These are phyloP conservation scores for Conticribra weissflogii DNA, from an alignment of 108 stramenopile species.

Conservation along the genomic window DNA sequence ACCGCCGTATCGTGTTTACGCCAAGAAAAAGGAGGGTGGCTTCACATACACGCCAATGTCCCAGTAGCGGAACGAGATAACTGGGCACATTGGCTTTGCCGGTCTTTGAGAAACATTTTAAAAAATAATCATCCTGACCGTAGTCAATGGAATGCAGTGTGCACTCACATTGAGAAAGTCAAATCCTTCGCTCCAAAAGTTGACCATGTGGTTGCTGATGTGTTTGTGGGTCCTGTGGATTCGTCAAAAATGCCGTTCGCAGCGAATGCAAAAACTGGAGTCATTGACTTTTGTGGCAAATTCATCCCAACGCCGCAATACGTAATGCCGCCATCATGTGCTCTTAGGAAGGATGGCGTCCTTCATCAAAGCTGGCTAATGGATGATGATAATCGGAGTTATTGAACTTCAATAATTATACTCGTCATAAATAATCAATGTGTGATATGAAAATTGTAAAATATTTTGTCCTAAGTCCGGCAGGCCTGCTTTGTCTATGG, in stretches of 20 bases:
- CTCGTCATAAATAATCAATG: neutral
- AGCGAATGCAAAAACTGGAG: conserved; percentile 20
- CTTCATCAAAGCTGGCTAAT: conserved; percentile 68
- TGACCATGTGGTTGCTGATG: conserved; percentile 87
- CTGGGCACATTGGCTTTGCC: conserved; percentile 80
- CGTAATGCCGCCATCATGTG: conserved; percentile 67
- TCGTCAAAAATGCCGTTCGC: conserved; percentile 12
- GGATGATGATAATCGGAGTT: conserved; percentile 2
- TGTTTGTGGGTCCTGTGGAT: conserved; percentile 66
- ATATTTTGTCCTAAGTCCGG: no score
- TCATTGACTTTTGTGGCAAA: conserved; percentile 27
- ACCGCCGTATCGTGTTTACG: conserved; percentile 80
- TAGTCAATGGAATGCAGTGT: conserved; percentile 69
- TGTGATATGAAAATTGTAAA: conserved; percentile 4
- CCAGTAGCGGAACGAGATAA: conserved; percentile 49
- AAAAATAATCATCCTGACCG: conserved; percentile 4
- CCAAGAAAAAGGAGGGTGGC: conserved; percentile 66
- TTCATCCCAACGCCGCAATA: conserved; percentile 25
- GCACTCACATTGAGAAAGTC: conserved; percentile 82
- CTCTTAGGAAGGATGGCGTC: conserved; percentile 60
- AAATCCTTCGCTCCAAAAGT: conserved; percentile 92
- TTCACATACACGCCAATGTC: conserved; percentile 96
- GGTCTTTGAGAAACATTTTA: conserved; percentile 31
- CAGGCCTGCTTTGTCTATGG: no score
- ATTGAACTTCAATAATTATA: neutral